Conservation (phyloP, 192 early-diverging fungal genomes). For the Linnemannia schmuckeri region DNA sequence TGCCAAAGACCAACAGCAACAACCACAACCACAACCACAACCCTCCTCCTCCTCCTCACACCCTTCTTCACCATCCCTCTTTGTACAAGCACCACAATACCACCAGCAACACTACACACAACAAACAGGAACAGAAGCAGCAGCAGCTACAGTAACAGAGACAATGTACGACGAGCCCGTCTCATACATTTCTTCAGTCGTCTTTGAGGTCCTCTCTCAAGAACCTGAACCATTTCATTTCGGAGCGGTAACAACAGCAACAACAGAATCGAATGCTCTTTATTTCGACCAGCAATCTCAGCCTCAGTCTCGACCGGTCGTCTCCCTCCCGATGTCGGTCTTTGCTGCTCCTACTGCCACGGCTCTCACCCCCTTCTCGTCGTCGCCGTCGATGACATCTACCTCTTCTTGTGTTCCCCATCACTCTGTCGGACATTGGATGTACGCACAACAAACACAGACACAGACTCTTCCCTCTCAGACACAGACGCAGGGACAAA, state of each 20-base stretch:
- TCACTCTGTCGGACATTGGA: not conserved
- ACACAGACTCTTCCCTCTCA: not conserved
- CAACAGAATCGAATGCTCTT: not conserved
- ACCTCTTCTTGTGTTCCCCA: not conserved
- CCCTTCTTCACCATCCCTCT: not conserved
- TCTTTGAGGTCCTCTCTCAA: slow-evolving; percentile 1
- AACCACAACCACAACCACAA: not conserved
- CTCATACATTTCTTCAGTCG: slow-evolving; percentile 18
- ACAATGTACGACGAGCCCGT: slow-evolving; percentile 13
- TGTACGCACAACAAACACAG: not conserved
- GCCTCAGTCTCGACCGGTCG: too few relatives aligned
- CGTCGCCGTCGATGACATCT: too few relatives aligned
- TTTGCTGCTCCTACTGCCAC: not conserved
- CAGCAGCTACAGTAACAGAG: not conserved
- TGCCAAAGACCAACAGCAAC: not conserved
- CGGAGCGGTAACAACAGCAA: not conserved
- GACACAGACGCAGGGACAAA: not conserved
- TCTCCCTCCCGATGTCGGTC: not conserved
- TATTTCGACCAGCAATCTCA: not conserved
- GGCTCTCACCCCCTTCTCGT: not conserved
- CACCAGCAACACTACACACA: not conserved
- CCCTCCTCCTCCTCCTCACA: not conserved
- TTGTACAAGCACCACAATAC: slow-evolving; percentile 1
- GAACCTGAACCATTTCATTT: slow-evolving; percentile 16
- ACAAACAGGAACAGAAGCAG: not conserved